Evolutionary conservation across 768 basidiomycete genomes (phyloP).

Genomic region (Phanerochaete sordida): DNA sequence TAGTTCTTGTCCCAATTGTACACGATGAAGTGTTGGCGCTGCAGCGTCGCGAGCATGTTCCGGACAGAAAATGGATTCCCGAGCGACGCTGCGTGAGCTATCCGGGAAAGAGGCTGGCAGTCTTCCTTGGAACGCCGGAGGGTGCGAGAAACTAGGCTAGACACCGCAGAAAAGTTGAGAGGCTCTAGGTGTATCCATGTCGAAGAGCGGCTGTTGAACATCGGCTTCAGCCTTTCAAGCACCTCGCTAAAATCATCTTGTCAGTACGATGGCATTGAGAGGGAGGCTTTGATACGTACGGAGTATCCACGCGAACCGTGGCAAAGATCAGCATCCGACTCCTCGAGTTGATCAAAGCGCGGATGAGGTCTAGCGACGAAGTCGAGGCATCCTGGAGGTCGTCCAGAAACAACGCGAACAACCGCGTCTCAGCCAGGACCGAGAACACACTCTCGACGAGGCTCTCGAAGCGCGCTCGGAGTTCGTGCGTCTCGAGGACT

Average conservation of each 20-base stretch:
- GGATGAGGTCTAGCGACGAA: constrained; percentile 66
- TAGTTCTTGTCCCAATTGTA: constrained; percentile 64
- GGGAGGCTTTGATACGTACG: constrained; percentile 31
- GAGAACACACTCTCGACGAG: constrained; percentile 68
- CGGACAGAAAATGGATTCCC: constrained; percentile 72
- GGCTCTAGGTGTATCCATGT: constrained; percentile 71
- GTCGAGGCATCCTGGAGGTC: constrained; percentile 75
- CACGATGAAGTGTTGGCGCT: constrained; percentile 61
- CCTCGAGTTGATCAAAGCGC: constrained; percentile 59
- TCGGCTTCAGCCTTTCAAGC: constrained; percentile 47
- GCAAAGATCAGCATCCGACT: constrained; percentile 69
- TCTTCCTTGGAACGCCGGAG: constrained; percentile 58
- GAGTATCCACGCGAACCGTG: constrained; percentile 55
- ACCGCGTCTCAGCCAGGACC: constrained; percentile 63
- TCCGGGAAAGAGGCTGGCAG: constrained; percentile 47
- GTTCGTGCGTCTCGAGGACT: constrained; percentile 51
- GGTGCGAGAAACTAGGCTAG: constrained; percentile 57
- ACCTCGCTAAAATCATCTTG: constrained; percentile 26
- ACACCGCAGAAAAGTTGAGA: constrained; percentile 52
- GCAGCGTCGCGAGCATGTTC: constrained; percentile 59
- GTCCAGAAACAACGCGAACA: constrained; percentile 70
- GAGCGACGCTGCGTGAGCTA: constrained; percentile 53
- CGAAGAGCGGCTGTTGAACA: constrained; percentile 57
- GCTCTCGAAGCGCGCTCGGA: constrained; percentile 67
- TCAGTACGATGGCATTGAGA: neutral